Base-by-base conservation (phyloP, 2,329 filamentous ascomycete genomes). In the Aspergillus felis region DNA sequence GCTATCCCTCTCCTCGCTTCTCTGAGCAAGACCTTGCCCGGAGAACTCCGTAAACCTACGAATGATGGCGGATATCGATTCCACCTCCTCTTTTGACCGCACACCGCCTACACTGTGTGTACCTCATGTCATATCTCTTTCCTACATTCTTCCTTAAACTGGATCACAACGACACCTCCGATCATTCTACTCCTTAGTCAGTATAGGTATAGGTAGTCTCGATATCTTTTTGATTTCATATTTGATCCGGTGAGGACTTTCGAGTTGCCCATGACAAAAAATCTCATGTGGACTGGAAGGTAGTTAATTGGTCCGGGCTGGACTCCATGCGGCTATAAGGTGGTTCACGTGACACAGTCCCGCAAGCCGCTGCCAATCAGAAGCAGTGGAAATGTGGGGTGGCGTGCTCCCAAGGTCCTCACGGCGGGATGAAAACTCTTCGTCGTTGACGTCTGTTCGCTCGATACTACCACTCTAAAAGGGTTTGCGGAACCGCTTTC, bases 381-480 rank as follows among this genome's bases (percentile, higher is more conserved):
- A 49, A 53, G 50, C 58, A 54, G 61, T 53, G 14, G 61, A 56
- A 64, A 64, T 57, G 35, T 53, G 53, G 57, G 55, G 59, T 57
- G 59, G 48, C 42, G 22, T 54, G 63, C 65, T 62, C 69, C 58
- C 71, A 73, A 71, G 71, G 71, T 73, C 64, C 71, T 65, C 69
- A 65, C 38, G 8, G 51, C 29, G 10, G 46, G n/a, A 20, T 48
- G 59, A 64, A 63, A 63, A 47, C 22, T 24, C 44, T 47, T 47
- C 12, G 12, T 17, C 12, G 4, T 24, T 47, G 44, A 47, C 44
- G 8, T 46, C 12, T 22, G 44, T 57, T 52, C 50, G 27, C 38
- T 60, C 28, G 55, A 64, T 68, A 61, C 68, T 10, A 12, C n/a
- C n/a, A n/a, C n/a, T n/a, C n/a, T n/a, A n/a, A n/a, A 28, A 12